Evolutionary conservation across 1,139 yeast genomes (phyloP).

Genomic region (Pichia sp.): DNA sequence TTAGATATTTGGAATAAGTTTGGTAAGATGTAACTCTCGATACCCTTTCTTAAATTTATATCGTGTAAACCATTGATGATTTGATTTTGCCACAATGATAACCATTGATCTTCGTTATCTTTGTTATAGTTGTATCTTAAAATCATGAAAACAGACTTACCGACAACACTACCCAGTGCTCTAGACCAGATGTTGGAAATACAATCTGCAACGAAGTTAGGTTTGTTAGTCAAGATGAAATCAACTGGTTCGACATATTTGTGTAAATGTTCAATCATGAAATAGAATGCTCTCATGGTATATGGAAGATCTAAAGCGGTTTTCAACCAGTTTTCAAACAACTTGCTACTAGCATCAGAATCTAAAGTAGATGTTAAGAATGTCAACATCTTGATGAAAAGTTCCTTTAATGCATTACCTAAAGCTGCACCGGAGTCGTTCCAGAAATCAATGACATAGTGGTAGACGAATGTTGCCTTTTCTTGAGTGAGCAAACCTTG

Average conservation of each 20-base stretch:
- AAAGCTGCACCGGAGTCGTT: slow-evolving; percentile 70
- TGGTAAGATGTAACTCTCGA: slow-evolving; percentile 62
- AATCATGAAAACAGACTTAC: slow-evolving; percentile 56
- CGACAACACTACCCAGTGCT: slow-evolving; percentile 65
- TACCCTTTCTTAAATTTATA: slow-evolving; percentile 41
- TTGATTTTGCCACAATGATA: slow-evolving; percentile 48
- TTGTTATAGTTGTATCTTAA: slow-evolving; percentile 34
- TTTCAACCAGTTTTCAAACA: slow-evolving; percentile 46
- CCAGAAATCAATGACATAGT: slow-evolving; percentile 65
- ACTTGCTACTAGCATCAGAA: slow-evolving; percentile 17
- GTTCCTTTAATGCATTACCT: slow-evolving; percentile 62
- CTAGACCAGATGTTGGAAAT: slow-evolving; percentile 52
- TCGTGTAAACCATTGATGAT: slow-evolving; percentile 38
- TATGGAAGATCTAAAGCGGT: slow-evolving; percentile 42
- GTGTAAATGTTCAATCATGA: slow-evolving; percentile 54
- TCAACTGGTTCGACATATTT: slow-evolving; percentile 41
- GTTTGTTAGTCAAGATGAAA: slow-evolving; percentile 41
- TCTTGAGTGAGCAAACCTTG: slow-evolving; percentile 25
- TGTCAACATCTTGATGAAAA: slow-evolving; percentile 51
- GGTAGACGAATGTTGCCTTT: slow-evolving; percentile 42
- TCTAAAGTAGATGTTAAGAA: slow-evolving; percentile 30
- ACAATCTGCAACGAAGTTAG: slow-evolving; percentile 46
- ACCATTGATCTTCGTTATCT: slow-evolving; percentile 42
- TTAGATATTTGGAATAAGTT: slow-evolving; percentile 54
- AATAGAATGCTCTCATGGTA: slow-evolving; percentile 58